Evolutionary conservation across 202 grass and related monocot genomes (phyloP).

Genomic region (Cymbopogon flexuosus): DNA sequence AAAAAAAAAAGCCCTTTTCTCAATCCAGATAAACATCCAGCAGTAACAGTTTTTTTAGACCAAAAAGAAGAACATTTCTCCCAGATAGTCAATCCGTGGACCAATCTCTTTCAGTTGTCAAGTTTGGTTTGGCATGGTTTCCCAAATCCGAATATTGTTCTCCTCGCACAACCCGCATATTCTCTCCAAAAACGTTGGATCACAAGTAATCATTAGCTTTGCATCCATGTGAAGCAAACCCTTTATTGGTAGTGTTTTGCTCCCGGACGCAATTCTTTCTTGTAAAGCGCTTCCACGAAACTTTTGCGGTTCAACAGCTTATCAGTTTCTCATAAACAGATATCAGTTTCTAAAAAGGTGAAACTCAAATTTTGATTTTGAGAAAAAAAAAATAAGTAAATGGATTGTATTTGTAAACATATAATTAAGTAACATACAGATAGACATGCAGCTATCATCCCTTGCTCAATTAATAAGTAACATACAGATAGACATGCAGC

Average conservation of each 20-base stretch:
- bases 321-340: not conserved
- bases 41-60: not conserved
- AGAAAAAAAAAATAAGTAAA: not conserved
- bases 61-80: conserved; percentile 3
- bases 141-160: not conserved
- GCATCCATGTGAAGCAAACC: conserved; percentile 34
- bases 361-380: not conserved
- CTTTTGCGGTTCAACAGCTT: not conserved
- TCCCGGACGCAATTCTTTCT: conserved; percentile 5
- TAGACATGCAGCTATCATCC: not conserved
- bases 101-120: conserved; percentile 23
- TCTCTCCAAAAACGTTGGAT: conserved; percentile 29
- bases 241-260: not conserved
- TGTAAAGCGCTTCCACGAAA: not conserved
- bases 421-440: not conserved
- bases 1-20: not conserved
- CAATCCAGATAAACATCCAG: not conserved
- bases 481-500: not conserved
- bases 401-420: not conserved
- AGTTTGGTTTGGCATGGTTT: conserved; percentile 20
- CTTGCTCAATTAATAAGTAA: not conserved
- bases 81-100: not conserved
- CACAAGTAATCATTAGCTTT: conserved; percentile 27
- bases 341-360: not conserved
- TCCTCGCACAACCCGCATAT: conserved; percentile 26